These are phyloP conservation scores for Globisporangium takayamanum DNA, from an alignment of 352 stramenopile genomes.

Conservation along the genomic window DNA sequence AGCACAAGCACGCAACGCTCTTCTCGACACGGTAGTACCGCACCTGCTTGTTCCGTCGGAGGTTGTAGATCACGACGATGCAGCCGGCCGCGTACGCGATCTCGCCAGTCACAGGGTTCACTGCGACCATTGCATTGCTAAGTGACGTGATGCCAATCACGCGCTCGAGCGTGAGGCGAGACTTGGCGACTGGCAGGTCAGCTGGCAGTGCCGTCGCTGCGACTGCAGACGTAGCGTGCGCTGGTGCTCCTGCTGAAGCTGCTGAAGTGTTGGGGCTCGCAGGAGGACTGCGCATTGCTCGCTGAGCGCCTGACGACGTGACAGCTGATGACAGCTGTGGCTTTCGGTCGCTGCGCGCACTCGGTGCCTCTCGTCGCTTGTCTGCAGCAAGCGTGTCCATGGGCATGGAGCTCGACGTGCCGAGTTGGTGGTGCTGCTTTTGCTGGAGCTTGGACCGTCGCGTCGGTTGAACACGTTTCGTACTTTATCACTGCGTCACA, in stretches of 20 bases:
- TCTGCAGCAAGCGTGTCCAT: slow-evolving; percentile 11
- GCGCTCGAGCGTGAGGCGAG: slow-evolving; percentile 73
- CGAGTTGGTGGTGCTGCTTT: not conserved
- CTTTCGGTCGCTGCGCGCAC: too few relatives aligned
- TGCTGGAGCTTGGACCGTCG: not conserved
- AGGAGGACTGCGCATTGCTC: too few relatives aligned
- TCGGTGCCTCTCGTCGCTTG: not conserved
- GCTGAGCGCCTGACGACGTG: too few relatives aligned
- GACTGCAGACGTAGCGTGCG: slow-evolving; percentile 1
- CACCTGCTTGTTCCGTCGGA: slow-evolving; percentile 79
- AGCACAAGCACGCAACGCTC: slow-evolving; percentile 69
- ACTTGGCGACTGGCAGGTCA: slow-evolving; percentile 6
- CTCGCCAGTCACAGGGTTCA: slow-evolving; percentile 74
- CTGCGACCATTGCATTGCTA: slow-evolving; percentile 68
- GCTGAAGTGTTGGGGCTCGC: not conserved
- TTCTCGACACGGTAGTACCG: slow-evolving; percentile 88
- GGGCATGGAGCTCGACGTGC: not conserved
- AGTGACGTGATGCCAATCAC: slow-evolving; percentile 69
- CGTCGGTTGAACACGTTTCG: not conserved
- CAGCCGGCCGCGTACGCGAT: slow-evolving; percentile 82
- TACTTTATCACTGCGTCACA: too few relatives aligned
- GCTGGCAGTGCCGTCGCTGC: not conserved
- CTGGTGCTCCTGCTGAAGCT: not conserved
- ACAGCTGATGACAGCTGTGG: too few relatives aligned
- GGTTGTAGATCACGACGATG: slow-evolving; percentile 89